Evolutionary conservation across 108 stramenopile genomes (phyloP), one percentile per base, ranked within the genome.

Genomic region (Nitzschia putrida): DNA sequence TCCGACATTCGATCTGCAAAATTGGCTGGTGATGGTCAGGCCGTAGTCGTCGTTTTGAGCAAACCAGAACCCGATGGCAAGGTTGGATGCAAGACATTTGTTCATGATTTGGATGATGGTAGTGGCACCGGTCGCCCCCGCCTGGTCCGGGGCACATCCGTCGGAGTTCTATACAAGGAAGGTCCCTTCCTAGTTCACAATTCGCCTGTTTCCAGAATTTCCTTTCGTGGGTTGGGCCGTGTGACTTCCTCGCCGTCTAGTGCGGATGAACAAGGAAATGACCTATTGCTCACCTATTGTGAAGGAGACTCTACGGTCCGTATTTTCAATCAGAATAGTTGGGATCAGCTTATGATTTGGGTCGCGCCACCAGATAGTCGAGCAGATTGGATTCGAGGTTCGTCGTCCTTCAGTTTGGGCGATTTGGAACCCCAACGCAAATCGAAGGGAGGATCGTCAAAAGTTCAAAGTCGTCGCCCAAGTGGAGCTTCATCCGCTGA

Each of bases 331-430:
- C 93, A 94, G 61, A 82, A 86, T 50, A 67, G 65, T 43, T 91
- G 90, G 93, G 79, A 85, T 43, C 85, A 85, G 53, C 69, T 91
- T 29, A 82, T 91, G 81, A 67, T 85, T 37, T 94, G 93, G 93
- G 74, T 69, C 20, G 77, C 82, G 22, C 86, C 90, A 2, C 87
- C 88, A 9, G 68, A 81, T 47, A 85, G 69, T 67, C 63, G 89
- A 20, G 93, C 88, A 9, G 93, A 91, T 67, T 94, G 90, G 90
- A 80, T 94, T 0, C 72, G 74, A 16, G 90, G 90, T 12, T 80
- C 85, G 7, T 80, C 82, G 20, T 86, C 87, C 1, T 88, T 88
- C 13, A 91, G 88, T 61, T 64, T 94, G 16, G 93, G 93, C 50
- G 93, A 94, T 79, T 67, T 94, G 66, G 92, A 93, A 76, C 5